Percentiles rank a stretch among this genome's conserved stretches.
These are phyloP conservation scores for Verticillium tricorpus DNA, from an alignment of 2,329 filamentous ascomycete species.

Conservation along the genomic window DNA sequence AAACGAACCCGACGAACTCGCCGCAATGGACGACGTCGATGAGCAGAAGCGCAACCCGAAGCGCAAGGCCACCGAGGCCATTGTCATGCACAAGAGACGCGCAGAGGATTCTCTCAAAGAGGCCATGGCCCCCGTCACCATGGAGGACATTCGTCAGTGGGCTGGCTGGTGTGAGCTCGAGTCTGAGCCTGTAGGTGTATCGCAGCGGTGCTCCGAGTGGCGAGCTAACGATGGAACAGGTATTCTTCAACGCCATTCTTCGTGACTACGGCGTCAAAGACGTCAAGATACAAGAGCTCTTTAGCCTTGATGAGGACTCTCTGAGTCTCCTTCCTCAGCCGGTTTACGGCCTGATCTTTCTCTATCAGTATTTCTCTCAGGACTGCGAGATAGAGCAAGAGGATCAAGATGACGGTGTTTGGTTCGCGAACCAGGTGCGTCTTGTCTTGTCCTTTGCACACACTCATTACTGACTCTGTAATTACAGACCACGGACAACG, in stretches of 20 bases:
- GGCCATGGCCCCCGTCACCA: conserved; percentile 41
- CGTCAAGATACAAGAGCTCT: conserved; percentile 72
- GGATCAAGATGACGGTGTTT: conserved; percentile 58
- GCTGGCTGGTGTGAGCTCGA: conserved; percentile 80
- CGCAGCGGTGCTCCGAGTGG: not conserved
- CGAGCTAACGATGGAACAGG: conserved; percentile 38
- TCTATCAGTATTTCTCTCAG: conserved; percentile 66
- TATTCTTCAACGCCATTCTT: conserved; percentile 82
- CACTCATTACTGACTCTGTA: not conserved
- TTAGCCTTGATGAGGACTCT: conserved; percentile 63
- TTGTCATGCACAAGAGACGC: conserved; percentile 15
- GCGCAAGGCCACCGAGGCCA: conserved; percentile 34
- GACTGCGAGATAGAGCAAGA: conserved; percentile 47
- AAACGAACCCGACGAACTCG: not conserved
- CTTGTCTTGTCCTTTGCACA: not conserved
- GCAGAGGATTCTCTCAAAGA: conserved; percentile 39
- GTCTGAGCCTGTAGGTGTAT: conserved; percentile 69
- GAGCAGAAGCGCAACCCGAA: conserved; percentile 35
- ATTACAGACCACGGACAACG: conserved; percentile 71
- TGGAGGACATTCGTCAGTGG: conserved; percentile 56
- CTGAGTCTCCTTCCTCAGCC: conserved; percentile 66
- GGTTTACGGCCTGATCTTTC: conserved; percentile 81
- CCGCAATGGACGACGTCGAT: not conserved
- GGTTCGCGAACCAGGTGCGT: conserved; percentile 88
- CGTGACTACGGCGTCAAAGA: conserved; percentile 70